phyloP scores from a whole-genome alignment of 148 eudicot genomes.

The Agrostemma githago region DNA sequence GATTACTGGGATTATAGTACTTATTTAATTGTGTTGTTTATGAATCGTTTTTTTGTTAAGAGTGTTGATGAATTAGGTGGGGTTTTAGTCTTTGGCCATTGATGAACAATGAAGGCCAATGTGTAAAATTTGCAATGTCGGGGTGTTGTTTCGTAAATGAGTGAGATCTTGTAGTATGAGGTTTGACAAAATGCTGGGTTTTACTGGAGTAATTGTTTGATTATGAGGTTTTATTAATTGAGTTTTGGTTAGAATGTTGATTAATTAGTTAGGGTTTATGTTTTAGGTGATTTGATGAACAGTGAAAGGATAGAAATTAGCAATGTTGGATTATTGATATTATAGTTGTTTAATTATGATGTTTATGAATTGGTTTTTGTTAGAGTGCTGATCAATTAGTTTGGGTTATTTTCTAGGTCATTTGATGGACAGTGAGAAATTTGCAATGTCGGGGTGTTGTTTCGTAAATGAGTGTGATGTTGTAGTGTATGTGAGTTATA shows the following conservation, averaged over 20 bases:
- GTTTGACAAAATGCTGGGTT: too few species aligned
- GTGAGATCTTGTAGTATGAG: not conserved
- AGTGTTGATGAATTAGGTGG: not conserved
- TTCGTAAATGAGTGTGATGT: not conserved
- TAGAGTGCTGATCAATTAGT: not conserved
- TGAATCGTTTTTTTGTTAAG: not conserved
- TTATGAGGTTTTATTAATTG: too few species aligned
- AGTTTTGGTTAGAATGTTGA: too few species aligned
- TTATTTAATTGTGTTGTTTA: not conserved
- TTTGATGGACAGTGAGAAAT: conserved; percentile 13
- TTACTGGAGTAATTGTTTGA: too few species aligned
- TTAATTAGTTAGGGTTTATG: too few species aligned
- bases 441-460: not conserved
- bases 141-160: not conserved
- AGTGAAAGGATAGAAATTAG: too few species aligned
- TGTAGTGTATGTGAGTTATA: not conserved
- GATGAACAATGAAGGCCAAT: not conserved
- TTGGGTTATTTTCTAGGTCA: not conserved
- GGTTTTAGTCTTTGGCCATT: not conserved
- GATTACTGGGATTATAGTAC: too few species aligned
- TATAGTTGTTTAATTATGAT: not conserved
- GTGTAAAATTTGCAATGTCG: not conserved
- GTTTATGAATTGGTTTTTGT: not conserved
- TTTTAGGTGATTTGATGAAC: too few species aligned
- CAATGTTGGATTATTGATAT: too few species aligned